Evolutionary conservation across 768 basidiomycete genomes (phyloP), one percentile per base, ranked within the genome.

Genomic region (Pisolithus sp.): DNA sequence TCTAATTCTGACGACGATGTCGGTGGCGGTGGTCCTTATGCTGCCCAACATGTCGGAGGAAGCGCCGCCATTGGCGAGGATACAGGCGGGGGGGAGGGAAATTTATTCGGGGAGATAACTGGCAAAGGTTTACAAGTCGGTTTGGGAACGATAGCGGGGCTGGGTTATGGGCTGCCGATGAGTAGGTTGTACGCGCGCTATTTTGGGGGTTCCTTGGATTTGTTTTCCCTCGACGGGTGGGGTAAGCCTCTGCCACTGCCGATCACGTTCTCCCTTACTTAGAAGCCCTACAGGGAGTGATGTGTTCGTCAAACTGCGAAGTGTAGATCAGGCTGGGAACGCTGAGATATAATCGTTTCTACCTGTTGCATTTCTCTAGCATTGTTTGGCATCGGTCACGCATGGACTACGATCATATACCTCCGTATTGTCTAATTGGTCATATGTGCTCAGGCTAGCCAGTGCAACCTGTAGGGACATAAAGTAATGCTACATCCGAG

Each of bases 141-240:
- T 13, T 71, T 93, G 61, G 92, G 92, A n/a, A 90, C 89, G 3
- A 87, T 94, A 52, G 91, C 92, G 7, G 92, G 92, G 0, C 68
- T 94, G 28, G 92, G 92, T 2, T 94, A 93, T 57, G 92, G 92
- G 1, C 69, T 89, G 49, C 87, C 86, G 10, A 88, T 89, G 87
- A 87, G 85, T 65, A 76, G 76, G 51, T 64, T 89, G 45, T 87
- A 88, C 59, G 82, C 85, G 15, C 80, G 72, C 77, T 93, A 93
- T 64, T 94, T 94, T 59, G 90, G 91, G 9, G 92, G 91, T 17
- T 85, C 85, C 5, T 73, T 94, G 23, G 86, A 93, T 57, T 71
- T 95, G 40, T 79, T 88, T 53, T 84, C 86, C 1, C 65, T 94
- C 43, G 86, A 92, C 64, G 88, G 90, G 10, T 91, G 88, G 88